Evolutionary conservation across 805 yeast species (phyloP).

Genomic region (Wickerhamiella spandovensis): DNA sequence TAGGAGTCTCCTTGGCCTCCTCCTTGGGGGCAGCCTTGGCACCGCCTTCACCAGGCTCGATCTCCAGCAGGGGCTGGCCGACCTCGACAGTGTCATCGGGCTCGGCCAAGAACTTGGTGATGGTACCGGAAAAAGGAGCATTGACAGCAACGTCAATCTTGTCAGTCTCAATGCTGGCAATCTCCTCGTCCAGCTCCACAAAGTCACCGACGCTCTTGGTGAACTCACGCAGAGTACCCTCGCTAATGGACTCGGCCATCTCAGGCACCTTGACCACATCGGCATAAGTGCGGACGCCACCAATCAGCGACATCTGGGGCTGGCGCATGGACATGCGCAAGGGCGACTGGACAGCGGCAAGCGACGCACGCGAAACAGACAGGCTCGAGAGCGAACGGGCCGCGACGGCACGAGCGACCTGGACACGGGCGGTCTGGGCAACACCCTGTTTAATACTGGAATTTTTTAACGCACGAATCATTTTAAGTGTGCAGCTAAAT

Average conservation of each 20-base stretch:
- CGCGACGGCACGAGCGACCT: background rate
- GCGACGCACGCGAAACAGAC: background rate
- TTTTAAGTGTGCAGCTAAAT: background rate
- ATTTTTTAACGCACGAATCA: slow-evolving; percentile 2
- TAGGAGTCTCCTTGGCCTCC: slow-evolving; percentile 15
- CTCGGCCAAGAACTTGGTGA: slow-evolving; percentile 65
- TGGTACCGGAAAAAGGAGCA: slow-evolving; percentile 83
- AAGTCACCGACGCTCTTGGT: slow-evolving; percentile 67
- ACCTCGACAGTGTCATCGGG: slow-evolving; percentile 92
- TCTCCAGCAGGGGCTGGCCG: slow-evolving; percentile 81
- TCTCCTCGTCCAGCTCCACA: slow-evolving; percentile 72
- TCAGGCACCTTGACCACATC: slow-evolving; percentile 78
- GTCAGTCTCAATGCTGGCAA: slow-evolving; percentile 97
- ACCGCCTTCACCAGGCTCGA: slow-evolving; percentile 65
- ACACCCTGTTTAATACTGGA: slow-evolving; percentile 3
- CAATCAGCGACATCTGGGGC: background rate
- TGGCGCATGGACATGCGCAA: background rate
- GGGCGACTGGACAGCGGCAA: background rate
- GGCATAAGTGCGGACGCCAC: slow-evolving; percentile 19
- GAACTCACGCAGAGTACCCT: slow-evolving; percentile 71
- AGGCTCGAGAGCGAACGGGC: background rate
- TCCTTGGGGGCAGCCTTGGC: slow-evolving; percentile 17
- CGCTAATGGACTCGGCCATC: slow-evolving; percentile 97
- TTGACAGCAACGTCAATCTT: slow-evolving; percentile 96
- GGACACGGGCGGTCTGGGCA: background rate